Base-by-base conservation (phyloP, 371 early-diverging fungal species). In the Apophysomyces elegans region DNA sequence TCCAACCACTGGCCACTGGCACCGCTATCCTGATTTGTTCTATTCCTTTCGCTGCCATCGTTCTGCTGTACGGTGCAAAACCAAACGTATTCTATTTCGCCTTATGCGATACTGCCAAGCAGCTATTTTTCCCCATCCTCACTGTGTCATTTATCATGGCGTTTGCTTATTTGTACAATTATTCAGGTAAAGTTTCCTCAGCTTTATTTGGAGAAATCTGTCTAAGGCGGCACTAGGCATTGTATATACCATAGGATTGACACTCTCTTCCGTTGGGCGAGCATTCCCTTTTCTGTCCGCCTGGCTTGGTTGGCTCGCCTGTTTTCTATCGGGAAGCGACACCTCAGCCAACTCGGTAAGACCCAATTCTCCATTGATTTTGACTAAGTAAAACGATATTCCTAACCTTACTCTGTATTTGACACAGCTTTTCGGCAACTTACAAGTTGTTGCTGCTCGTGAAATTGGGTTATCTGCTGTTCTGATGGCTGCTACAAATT, bases 271-370 rank as follows among this genome's bases (percentile, higher is more conserved):
- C 16, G 84, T 83, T 2, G 81, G 81, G 2, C 67, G 63, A 12
- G 84, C 79, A 0, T 83, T 83, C 71, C 84, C 84, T 0, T 83
- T 83, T 63, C 63, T 83, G 14, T 83, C 84, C 32, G 84, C 80
- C 5, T 83, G 79, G 79, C 66, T 83, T 7, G 84, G 84, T 16
- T 83, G 84, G 84, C 43, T 83, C 5, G 84, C 79, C 3, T 83
- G 84, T 57, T 83, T 83, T 68, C 64, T 83, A 18, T 79, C 81
- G 13, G 84, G 84, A 35, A 80, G 79, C 69, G 81, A 80, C 38
- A 83, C 84, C 1, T 79, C 81, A 4, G 79, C 79, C 11, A 78
- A 78, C 46, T 39, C 58, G 36, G 39, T 39, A 58, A n/a, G 18
- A 58, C 4, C 21, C 54, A 50, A 5, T 26, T 21, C 54, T 18